Base-by-base conservation (phyloP, 257 asterid species). In the Petunia secreta region DNA sequence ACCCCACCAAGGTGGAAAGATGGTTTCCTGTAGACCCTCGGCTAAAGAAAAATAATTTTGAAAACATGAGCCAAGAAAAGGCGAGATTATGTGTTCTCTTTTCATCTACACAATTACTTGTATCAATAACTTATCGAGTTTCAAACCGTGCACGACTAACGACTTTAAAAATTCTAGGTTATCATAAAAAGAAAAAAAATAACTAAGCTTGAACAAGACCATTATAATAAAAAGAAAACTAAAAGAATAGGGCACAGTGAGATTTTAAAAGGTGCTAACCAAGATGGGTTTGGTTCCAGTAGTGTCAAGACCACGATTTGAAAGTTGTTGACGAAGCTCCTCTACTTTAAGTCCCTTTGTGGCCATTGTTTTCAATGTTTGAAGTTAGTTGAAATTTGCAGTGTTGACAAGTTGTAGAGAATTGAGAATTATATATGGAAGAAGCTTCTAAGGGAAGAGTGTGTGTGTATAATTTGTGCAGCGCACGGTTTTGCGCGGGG, bases 281-380 rank as follows among this genome's bases (percentile, higher is more conserved):
- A 95, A 80, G 48, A 86, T 84, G 37, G 94, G 86, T 84, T 88
- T 92, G 84, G 89, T 88, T 77, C 99, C 99, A 79, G 92, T 59
- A 63, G 84, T 88, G 85, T 91, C 88, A 82, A 95, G 95, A 83
- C 95, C 94, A 66, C 98, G 97, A 85, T 89, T 86, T 78, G 88
- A 77, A 25, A 95, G 91, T 55, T 90, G 86, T 2, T 82, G 82
- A 1, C 98, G 92, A 82, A 93, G 93, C 48, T 92, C 91, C 59
- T 90, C 93, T 55, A 90, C 94, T 82, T 83, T 91, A 77, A 93
- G 94, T 25, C 25, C 62, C 75, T 80, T 85, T 40, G 78, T 86
- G 8, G 92, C 75, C 86, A 85, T 87, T 55, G 14, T 15, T 52
- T 10, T 13, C 9, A 7, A 6, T 14, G 9, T 10, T 53, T 11